Conservation (phyloP, 352 stramenopile species). For the Elongisporangium undulatum region DNA sequence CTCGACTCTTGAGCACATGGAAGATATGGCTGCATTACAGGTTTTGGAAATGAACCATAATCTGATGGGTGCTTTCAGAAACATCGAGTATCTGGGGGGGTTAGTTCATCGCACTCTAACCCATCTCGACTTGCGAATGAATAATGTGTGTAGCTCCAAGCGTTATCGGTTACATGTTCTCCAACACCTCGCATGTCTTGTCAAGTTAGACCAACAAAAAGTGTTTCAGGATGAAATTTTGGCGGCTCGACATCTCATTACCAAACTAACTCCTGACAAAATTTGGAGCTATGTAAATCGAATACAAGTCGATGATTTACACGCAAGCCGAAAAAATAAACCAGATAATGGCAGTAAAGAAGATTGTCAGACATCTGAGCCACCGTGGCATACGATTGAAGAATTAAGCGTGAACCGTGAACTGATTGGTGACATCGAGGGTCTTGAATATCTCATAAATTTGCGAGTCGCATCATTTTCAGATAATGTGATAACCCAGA, state of each 20-base stretch:
- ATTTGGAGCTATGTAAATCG: conserved; percentile 26
- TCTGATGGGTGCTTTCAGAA: conserved; percentile 46
- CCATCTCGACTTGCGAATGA: conserved; percentile 65
- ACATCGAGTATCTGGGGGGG: conserved; percentile 36
- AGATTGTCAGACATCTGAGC: not conserved
- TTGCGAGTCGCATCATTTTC: conserved; percentile 56
- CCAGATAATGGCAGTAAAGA: not conserved
- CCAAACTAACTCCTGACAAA: conserved; percentile 35
- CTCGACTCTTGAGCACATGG: conserved; percentile 33
- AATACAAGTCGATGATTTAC: not conserved
- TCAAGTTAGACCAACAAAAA: conserved; percentile 42
- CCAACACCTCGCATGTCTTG: conserved; percentile 34
- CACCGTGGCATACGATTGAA: conserved; percentile 47
- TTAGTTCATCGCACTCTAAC: conserved; percentile 17
- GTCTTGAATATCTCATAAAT: conserved; percentile 45
- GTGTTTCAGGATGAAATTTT: conserved; percentile 37
- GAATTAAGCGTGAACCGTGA: conserved; percentile 59
- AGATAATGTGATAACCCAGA: conserved; percentile 64
- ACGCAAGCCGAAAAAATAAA: not conserved
- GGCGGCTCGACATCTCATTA: conserved; percentile 32
- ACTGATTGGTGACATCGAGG: conserved; percentile 50
- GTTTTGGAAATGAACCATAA: conserved; percentile 64
- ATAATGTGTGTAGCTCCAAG: conserved; percentile 54
- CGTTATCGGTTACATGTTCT: conserved; percentile 66
- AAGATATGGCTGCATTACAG: conserved; percentile 23